phyloP scores from a whole-genome alignment of 176 grass and related monocot species.

The Leersia perrieri region DNA sequence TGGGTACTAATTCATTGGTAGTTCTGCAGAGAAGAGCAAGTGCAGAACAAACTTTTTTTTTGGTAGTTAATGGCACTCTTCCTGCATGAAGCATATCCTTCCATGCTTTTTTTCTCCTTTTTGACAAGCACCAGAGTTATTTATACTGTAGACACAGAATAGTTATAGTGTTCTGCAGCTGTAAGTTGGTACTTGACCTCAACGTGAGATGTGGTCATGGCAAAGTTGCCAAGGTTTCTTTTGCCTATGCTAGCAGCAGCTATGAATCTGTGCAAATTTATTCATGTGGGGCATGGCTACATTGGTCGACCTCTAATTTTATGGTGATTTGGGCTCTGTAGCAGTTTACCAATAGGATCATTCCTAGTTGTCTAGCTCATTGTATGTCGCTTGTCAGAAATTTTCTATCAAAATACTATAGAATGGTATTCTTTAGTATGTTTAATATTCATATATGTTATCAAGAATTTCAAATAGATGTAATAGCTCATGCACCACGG shows the following conservation, averaged over 20 bases:
- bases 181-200: neutral
- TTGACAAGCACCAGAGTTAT: neutral
- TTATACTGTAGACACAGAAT: neutral
- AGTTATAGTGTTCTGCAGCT: neutral
- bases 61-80: neutral
- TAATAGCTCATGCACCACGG: slow-evolving; percentile 1
- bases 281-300: slow-evolving; percentile 4
- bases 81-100: neutral
- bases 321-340: neutral
- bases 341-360: neutral
- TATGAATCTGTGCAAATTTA: neutral
- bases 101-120: neutral
- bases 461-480: neutral
- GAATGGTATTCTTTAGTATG: neutral
- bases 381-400: neutral
- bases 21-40: slow-evolving; percentile 5
- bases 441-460: neutral
- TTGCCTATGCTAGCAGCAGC: neutral
- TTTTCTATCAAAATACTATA: neutral
- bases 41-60: neutral
- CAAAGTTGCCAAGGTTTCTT: neutral
- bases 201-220: neutral
- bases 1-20: neutral
- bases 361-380: neutral
- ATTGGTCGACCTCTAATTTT: neutral